Evolutionary conservation across 805 yeast genomes (phyloP).

Genomic region (Wickerhamiella qilinensis): DNA sequence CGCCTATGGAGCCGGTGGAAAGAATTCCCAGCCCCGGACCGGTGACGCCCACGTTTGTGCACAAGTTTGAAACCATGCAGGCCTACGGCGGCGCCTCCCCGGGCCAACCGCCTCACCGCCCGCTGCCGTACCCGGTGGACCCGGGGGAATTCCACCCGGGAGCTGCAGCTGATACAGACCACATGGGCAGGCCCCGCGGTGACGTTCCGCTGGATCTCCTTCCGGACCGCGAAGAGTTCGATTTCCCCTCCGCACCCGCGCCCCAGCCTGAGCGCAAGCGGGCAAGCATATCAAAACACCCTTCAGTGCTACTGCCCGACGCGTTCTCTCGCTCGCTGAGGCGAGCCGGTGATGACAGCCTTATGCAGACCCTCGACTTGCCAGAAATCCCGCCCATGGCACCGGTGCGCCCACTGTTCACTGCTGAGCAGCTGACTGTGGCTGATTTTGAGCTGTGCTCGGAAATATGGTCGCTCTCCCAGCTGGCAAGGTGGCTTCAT

Average conservation of each 20-base stretch:
- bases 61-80: not conserved
- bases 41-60: not conserved
- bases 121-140: not conserved
- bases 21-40: not conserved
- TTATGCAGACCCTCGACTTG: conserved; percentile 6
- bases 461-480: conserved; percentile 11
- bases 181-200: no score
- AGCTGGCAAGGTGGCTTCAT: conserved; percentile 11
- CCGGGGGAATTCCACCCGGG: no score
- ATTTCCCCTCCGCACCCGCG: not conserved
- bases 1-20: no score
- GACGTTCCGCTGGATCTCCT: not conserved
- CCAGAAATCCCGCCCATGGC: conserved; percentile 13
- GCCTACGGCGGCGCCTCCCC: not conserved
- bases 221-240: not conserved
- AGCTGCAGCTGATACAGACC: no score
- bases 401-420: conserved; percentile 9
- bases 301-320: no score
- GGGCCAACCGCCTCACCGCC: no score
- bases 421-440: conserved; percentile 14
- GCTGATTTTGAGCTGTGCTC: conserved; percentile 10
- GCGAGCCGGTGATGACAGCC: no score
- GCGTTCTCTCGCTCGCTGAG: no score
- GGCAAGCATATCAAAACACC: no score
- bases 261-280: no score